Conservation (phyloP, 1,139 yeast genomes). For the Taphrina betulina region DNA sequence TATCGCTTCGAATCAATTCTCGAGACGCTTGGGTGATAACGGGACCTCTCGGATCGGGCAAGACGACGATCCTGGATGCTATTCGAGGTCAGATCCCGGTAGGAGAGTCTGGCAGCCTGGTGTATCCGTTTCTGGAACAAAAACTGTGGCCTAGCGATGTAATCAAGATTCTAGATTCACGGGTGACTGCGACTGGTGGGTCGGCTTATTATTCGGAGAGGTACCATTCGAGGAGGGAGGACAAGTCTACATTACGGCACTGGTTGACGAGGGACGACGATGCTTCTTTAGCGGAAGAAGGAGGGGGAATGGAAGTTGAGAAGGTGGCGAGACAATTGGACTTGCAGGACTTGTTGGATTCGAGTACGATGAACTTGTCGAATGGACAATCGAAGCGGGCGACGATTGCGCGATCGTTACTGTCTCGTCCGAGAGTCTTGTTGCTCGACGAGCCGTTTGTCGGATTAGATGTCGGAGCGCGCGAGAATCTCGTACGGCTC, state of each 20-base stretch:
- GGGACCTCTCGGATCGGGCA: slow-evolving; percentile 33
- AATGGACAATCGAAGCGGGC: slow-evolving; percentile 94
- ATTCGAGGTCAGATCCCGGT: slow-evolving; percentile 18
- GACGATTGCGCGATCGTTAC: slow-evolving; percentile 70
- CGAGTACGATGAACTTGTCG: slow-evolving; percentile 80
- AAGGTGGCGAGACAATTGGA: slow-evolving; percentile 49
- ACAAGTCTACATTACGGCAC: slow-evolving; percentile 69
- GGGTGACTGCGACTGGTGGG: slow-evolving; percentile 53
- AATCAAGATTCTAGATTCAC: slow-evolving; percentile 56
- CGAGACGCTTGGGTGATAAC: slow-evolving; percentile 30
- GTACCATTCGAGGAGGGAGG: slow-evolving; percentile 80
- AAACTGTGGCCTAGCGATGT: slow-evolving; percentile 51
- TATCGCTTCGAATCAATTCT: slow-evolving; percentile 12
- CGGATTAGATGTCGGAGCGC: slow-evolving; percentile 80
- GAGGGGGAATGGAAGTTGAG: slow-evolving; percentile 37
- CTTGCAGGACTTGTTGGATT: slow-evolving; percentile 56
- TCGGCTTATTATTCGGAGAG: slow-evolving; percentile 84
- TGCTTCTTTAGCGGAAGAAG: slow-evolving; percentile 25
- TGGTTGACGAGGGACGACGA: slow-evolving; percentile 48
- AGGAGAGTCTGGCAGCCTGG: slow-evolving; percentile 55
- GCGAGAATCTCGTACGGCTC: slow-evolving; percentile 58
- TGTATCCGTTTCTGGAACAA: slow-evolving; percentile 53
- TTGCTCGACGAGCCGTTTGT: slow-evolving; percentile 82
- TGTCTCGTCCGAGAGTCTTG: slow-evolving; percentile 63
- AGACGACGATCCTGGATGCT: slow-evolving; percentile 24